Conservation (phyloP, 169 alveolate species). For the Plasmodium reichenowi region DNA sequence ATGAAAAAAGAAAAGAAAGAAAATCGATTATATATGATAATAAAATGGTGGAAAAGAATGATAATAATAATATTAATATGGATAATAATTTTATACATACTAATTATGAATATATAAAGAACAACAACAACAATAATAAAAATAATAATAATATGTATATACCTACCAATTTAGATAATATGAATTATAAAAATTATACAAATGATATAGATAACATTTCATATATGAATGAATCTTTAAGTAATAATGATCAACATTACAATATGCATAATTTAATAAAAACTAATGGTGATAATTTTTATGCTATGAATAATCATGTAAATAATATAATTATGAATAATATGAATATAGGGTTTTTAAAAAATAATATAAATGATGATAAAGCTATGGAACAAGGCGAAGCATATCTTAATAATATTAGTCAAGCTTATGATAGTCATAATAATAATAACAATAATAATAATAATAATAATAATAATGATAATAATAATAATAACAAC, state of each 20-base stretch:
- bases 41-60: neutral
- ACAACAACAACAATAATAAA: neutral
- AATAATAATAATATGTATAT: neutral
- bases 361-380: neutral
- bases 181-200: slow-evolving; percentile 5
- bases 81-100: neutral
- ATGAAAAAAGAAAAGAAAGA: slow-evolving; percentile 61
- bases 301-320: neutral
- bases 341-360: neutral
- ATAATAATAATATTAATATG: neutral
- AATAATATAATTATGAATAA: neutral
- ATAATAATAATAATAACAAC: neutral
- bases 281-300: too few species aligned
- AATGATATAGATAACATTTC: neutral
- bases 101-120: neutral
- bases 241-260: neutral
- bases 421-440: neutral
- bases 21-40: neutral
- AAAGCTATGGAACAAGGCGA: neutral
- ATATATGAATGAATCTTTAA: neutral
- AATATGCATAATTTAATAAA: neutral
- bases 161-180: neutral
- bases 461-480: neutral
- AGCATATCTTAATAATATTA: neutral
- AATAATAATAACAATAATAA: neutral